phyloP scores from a whole-genome alignment of 768 basidiomycete species.

The Leccinum fibrillosum region DNA sequence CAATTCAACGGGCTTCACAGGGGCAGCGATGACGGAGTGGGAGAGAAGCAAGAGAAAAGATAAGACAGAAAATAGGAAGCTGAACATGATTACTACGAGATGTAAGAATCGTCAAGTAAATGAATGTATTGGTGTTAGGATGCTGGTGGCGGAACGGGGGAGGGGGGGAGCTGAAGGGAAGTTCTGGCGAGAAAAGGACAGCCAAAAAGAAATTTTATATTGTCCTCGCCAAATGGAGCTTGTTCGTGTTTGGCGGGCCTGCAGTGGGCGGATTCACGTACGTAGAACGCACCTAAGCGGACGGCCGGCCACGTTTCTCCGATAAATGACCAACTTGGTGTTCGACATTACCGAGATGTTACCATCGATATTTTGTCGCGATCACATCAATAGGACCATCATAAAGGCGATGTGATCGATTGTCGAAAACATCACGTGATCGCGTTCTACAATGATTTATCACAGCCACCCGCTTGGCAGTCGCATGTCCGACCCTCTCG shows the following conservation, averaged over 20 bases:
- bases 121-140: conserved; percentile 15
- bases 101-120: conserved; percentile 12
- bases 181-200: not conserved
- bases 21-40: conserved; percentile 27
- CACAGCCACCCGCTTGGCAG: not conserved
- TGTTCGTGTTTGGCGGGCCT: conserved; percentile 22
- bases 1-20: conserved; percentile 27
- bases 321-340: not conserved
- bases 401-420: too few species aligned
- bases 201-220: conserved; percentile 16
- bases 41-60: conserved; percentile 30
- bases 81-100: conserved; percentile 19
- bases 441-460: not conserved
- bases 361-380: not conserved
- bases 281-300: not conserved
- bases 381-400: not conserved
- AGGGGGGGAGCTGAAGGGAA: not conserved
- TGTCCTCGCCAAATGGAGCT: conserved; percentile 4
- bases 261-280: not conserved
- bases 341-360: not conserved
- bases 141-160: not conserved
- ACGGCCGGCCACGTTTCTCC: not conserved
- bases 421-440: not conserved
- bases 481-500: not conserved
- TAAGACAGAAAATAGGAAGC: conserved; percentile 23